Conservation (phyloP, 305 asterid genomes). For the Rubia tinctorum region DNA sequence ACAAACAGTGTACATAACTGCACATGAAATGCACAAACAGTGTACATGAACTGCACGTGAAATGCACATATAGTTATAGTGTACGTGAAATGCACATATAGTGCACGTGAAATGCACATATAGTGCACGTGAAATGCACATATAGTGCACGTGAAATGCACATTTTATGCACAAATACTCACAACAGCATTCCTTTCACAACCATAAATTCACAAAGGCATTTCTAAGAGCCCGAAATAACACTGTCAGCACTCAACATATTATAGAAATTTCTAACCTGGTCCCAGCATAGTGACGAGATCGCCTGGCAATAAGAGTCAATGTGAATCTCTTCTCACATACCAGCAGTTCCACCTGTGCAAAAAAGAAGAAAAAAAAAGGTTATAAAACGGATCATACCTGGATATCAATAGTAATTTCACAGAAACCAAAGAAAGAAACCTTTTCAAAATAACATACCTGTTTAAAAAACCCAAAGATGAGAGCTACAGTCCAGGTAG, state of each 20-base stretch:
- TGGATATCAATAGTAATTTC: not conserved
- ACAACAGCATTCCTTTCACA: not conserved
- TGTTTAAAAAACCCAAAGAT: conserved; percentile 88
- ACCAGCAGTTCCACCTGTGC: conserved; percentile 60
- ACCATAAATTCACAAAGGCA: not conserved
- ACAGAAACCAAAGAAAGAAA: conserved; percentile 1
- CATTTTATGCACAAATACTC: not conserved
- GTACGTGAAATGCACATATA: not conserved
- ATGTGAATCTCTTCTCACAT: conserved; percentile 50
- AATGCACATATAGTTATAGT: no score
- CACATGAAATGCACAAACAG: not conserved
- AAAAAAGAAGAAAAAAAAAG: not conserved
- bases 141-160: not conserved
- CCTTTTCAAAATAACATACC: conserved; percentile 36
- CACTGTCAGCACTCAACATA: not conserved
- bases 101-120: no score
- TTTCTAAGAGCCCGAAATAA: not conserved
- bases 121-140: no score
- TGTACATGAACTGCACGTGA: not conserved
- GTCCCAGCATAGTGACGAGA: conserved; percentile 99
- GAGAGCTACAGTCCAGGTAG: conserved; percentile 86
- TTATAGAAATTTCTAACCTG: conserved; percentile 39
- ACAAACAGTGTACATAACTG: not conserved
- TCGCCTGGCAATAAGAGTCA: conserved; percentile 87
- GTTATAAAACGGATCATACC: not conserved